phyloP scores from a whole-genome alignment of 2,329 filamentous ascomycete species.

The Neofusicoccum sp. region DNA sequence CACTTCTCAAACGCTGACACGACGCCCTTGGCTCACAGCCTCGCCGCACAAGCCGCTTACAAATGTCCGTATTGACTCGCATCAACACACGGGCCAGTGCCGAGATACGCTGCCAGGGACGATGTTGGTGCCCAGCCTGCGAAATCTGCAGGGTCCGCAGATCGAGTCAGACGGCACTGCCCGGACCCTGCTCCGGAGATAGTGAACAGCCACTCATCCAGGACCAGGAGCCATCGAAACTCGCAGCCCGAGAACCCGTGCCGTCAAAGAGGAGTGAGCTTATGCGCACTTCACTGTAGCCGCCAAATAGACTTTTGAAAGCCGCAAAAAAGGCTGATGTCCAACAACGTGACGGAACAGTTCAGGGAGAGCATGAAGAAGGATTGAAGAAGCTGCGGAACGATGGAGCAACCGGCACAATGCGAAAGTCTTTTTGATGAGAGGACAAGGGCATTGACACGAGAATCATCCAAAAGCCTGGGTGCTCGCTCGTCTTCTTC shows the following conservation, averaged over 20 bases:
- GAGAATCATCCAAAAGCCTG: neutral
- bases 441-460: neutral
- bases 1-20: neutral
- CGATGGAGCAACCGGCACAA: too few species aligned
- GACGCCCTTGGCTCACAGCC: neutral
- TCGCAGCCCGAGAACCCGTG: too few species aligned
- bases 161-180: too few species aligned
- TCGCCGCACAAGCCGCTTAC: neutral
- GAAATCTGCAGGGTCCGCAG: too few species aligned
- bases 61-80: conserved; percentile 4
- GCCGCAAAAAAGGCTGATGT: neutral
- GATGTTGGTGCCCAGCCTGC: neutral
- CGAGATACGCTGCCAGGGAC: neutral
- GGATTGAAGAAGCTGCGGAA: too few species aligned
- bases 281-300: neutral
- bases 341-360: too few species aligned
- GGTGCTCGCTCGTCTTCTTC: neutral
- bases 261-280: neutral
- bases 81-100: neutral
- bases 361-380: too few species aligned
- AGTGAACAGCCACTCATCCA: too few species aligned
- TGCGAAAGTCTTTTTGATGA: neutral
- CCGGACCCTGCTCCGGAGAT: too few species aligned
- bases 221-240: too few species aligned
- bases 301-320: neutral